Conservation (phyloP, 768 basidiomycete species). For the Dacryopinax primogenitus region DNA sequence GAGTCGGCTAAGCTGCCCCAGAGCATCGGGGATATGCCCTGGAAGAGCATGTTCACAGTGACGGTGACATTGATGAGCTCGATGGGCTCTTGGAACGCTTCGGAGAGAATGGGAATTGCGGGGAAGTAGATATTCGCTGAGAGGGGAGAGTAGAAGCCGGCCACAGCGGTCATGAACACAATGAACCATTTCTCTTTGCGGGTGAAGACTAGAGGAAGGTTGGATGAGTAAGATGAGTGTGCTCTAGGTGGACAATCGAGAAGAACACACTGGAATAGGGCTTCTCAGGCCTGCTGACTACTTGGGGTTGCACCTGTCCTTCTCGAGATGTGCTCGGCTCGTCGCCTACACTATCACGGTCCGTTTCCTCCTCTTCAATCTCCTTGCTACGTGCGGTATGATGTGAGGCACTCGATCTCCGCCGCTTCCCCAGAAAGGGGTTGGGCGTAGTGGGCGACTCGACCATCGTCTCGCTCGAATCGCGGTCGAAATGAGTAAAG, state of each 20-base stretch:
- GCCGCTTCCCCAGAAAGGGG: background rate
- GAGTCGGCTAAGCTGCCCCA: conserved; percentile 63
- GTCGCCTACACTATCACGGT: background rate
- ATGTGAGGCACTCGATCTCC: background rate
- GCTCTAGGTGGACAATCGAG: background rate
- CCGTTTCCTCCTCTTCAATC: background rate
- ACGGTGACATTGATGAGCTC: conserved; percentile 72
- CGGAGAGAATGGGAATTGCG: conserved; percentile 55
- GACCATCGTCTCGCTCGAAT: background rate
- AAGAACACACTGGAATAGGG: conserved; percentile 5
- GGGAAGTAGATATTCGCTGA: conserved; percentile 71
- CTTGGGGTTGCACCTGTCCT: background rate
- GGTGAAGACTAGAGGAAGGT: conserved; percentile 44
- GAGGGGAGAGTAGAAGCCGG: conserved; percentile 47
- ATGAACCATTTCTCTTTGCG: conserved; percentile 54
- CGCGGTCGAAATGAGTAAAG: background rate
- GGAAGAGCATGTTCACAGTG: conserved; percentile 60
- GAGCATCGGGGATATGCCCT: conserved; percentile 43
- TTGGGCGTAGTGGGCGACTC: background rate
- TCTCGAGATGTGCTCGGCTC: background rate
- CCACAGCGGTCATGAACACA: conserved; percentile 43
- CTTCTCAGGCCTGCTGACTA: background rate
- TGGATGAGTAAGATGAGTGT: background rate
- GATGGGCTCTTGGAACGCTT: conserved; percentile 48
- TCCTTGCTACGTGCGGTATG: background rate